phyloP scores from a whole-genome alignment of 176 grass and related monocot species.

The Phoenix roebelenii region DNA sequence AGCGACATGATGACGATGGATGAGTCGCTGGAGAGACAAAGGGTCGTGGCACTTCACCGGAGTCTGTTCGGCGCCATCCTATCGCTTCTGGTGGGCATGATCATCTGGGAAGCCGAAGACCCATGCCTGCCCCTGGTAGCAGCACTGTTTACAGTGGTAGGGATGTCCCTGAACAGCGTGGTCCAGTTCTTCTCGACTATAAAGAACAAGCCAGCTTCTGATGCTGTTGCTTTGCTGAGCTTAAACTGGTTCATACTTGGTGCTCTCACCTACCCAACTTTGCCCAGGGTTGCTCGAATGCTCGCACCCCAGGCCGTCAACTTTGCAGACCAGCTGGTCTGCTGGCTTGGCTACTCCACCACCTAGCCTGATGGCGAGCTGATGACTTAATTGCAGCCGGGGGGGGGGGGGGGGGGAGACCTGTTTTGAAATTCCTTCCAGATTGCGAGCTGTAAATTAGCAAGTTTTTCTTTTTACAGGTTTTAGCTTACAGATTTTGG shows the following conservation, averaged over 20 bases:
- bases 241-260: constrained; percentile 72
- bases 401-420: no score
- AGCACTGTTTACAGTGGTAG: constrained; percentile 44
- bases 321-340: background rate
- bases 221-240: constrained; percentile 42
- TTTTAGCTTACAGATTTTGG: no score
- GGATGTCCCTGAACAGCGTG: constrained; percentile 44
- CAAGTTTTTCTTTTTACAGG: no score
- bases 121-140: constrained; percentile 45
- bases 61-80: constrained; percentile 47
- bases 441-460: no score
- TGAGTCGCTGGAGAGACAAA: background rate
- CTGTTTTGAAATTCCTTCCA: no score
- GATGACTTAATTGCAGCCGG: no score
- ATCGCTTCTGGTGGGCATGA: constrained; percentile 39
- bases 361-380: no score
- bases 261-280: constrained; percentile 29
- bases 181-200: constrained; percentile 18
- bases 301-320: constrained; percentile 17
- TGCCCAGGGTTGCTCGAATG: constrained; percentile 19
- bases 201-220: constrained; percentile 7
- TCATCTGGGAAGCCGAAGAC: constrained; percentile 31
- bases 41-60: constrained; percentile 10
- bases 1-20: background rate
- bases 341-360: constrained; percentile 1